These are phyloP conservation scores for Suillus bovinus DNA, from an alignment of 768 basidiomycete species.

Conservation along the genomic window DNA sequence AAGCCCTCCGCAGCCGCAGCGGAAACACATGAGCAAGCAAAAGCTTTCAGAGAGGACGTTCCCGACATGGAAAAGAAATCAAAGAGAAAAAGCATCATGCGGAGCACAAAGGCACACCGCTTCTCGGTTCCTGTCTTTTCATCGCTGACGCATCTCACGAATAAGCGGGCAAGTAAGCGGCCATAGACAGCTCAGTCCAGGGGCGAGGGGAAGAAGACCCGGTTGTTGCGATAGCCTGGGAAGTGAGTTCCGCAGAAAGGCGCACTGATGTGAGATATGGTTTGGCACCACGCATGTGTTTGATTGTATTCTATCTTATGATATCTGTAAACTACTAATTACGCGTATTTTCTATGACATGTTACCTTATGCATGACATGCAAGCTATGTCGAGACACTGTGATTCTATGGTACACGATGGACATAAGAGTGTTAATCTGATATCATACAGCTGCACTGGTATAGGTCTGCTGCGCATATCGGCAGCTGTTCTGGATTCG, in stretches of 20 bases:
- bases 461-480: constrained; percentile 29
- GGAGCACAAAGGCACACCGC: constrained; percentile 11
- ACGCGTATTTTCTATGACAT: background rate
- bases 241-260: background rate
- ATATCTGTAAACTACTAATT: background rate
- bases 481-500: constrained; percentile 51
- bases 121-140: constrained; percentile 20
- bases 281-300: background rate
- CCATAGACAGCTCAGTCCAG: background rate
- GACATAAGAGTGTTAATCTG: background rate
- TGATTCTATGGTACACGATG: background rate
- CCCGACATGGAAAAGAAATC: background rate
- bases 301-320: background rate
- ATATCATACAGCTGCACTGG: background rate
- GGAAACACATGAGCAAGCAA: background rate
- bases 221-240: background rate
- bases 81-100: constrained; percentile 4
- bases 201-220: background rate
- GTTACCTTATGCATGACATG: too few species aligned
- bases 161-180: background rate
- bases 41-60: background rate
- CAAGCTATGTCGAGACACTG: too few species aligned
- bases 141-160: background rate
- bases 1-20: background rate
- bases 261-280: background rate